phyloP scores from a whole-genome alignment of 2,329 filamentous ascomycete species.

The Aplosporella prunicola region DNA sequence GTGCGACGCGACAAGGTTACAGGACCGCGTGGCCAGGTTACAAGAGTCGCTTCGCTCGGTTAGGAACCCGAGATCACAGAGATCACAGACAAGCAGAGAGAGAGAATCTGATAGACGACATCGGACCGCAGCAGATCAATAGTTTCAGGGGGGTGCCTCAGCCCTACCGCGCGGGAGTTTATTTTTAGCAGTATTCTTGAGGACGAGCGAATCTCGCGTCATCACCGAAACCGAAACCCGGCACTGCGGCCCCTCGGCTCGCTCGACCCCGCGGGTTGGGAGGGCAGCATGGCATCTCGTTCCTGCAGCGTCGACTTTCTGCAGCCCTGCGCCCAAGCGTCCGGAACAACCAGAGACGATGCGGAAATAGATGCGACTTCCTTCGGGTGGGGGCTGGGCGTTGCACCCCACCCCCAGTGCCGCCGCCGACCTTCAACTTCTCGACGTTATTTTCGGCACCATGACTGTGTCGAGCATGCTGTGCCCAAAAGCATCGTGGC shows the following conservation, averaged over 20 bases:
- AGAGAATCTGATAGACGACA: too few relatives aligned
- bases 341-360: background rate
- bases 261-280: constrained; percentile 7
- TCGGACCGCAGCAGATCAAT: too few relatives aligned
- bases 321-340: constrained; percentile 5
- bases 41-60: too few relatives aligned
- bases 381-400: background rate
- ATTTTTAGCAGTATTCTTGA: constrained; percentile 9
- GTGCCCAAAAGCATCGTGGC: too few relatives aligned
- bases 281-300: background rate
- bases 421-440: too few relatives aligned
- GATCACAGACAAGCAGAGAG: too few relatives aligned
- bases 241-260: constrained; percentile 9
- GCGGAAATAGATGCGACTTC: background rate
- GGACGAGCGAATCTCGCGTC: constrained; percentile 11
- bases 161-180: constrained; percentile 10
- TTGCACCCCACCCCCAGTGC: background rate
- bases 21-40: too few relatives aligned
- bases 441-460: too few relatives aligned
- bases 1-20: too few relatives aligned
- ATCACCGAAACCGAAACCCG: constrained; percentile 9
- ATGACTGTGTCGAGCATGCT: too few relatives aligned
- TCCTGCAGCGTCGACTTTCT: constrained; percentile 5
- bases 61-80: too few relatives aligned
- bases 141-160: too few relatives aligned